Conservation (phyloP, 2,329 filamentous ascomycete genomes). For the Pseudopyrenochaeta lycopersici region DNA sequence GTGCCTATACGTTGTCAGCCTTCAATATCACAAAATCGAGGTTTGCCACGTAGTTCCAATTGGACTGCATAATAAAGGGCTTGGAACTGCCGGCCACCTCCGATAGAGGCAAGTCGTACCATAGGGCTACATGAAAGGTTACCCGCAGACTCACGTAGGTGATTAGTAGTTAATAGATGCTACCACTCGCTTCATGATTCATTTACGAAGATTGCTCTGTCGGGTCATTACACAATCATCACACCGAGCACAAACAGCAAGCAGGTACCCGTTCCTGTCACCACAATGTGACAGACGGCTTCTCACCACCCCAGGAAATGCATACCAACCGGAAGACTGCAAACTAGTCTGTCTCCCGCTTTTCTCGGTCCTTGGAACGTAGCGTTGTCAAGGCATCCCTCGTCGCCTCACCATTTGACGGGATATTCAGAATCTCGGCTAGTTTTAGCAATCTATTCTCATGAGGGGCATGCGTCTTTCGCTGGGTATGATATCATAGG, state of each 20-base stretch:
- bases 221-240: neutral
- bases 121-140: neutral
- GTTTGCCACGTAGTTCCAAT: too few relatives aligned
- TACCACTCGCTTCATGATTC: constrained; percentile 10
- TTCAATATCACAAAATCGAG: too few relatives aligned
- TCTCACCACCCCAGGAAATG: constrained; percentile 13
- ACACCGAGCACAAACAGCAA: constrained; percentile 6
- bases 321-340: constrained; percentile 20
- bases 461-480: neutral
- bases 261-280: constrained; percentile 29
- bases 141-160: neutral
- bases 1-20: too few relatives aligned
- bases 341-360: constrained; percentile 18
- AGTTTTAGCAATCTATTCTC: neutral
- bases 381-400: neutral
- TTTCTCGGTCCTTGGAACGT: neutral
- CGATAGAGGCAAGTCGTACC: neutral
- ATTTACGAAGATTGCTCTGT: constrained; percentile 1
- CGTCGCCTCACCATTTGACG: constrained; percentile 7
- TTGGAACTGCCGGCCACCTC: too few relatives aligned
- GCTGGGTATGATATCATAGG: constrained; percentile 10
- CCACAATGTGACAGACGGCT: constrained; percentile 20
- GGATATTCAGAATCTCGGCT: neutral
- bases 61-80: too few relatives aligned
- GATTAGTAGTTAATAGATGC: neutral